Conservation (phyloP, 768 basidiomycete genomes). For the Lentinula aciculospora region DNA sequence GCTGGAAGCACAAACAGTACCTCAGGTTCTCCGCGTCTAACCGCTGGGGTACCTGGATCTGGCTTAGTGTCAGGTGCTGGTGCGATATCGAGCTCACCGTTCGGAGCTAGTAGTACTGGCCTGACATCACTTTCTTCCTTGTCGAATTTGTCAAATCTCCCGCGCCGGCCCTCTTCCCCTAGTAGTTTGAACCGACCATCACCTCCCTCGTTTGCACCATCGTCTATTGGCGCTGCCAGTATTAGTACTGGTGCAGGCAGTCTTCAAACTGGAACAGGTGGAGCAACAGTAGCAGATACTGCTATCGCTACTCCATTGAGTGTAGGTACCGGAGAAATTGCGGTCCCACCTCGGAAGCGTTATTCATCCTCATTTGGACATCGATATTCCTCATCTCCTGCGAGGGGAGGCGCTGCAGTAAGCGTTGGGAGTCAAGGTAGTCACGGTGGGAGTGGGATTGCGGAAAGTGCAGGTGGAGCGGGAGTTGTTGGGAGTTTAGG, state of each 20-base stretch:
- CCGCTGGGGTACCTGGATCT: neutral
- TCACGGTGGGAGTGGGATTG: neutral
- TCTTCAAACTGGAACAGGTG: constrained; percentile 8
- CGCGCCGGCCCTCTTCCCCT: constrained; percentile 20
- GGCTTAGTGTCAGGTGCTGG: neutral
- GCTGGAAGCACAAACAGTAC: constrained; percentile 12
- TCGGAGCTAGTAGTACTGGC: neutral
- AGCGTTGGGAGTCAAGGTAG: neutral
- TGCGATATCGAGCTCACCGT: neutral
- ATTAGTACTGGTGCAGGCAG: constrained; percentile 17
- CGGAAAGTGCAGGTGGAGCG: constrained; percentile 11
- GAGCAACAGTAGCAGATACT: constrained; percentile 1
- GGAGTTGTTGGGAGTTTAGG: neutral
- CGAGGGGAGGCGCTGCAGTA: constrained; percentile 13
- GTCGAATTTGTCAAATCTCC: constrained; percentile 10
- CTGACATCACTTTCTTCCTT: neutral
- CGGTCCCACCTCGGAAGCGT: constrained; percentile 40
- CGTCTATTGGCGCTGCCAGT: constrained; percentile 21
- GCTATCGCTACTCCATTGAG: neutral
- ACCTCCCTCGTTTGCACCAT: constrained; percentile 19
- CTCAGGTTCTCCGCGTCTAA: neutral
- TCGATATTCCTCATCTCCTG: constrained; percentile 42
- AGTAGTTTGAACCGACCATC: constrained; percentile 11
- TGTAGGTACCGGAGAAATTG: constrained; percentile 25
- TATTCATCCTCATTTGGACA: constrained; percentile 80